Percentiles rank a stretch among this genome's conserved stretches.
These are phyloP conservation scores for Starmera amethionina DNA, from an alignment of 805 yeast species.

Conservation along the genomic window DNA sequence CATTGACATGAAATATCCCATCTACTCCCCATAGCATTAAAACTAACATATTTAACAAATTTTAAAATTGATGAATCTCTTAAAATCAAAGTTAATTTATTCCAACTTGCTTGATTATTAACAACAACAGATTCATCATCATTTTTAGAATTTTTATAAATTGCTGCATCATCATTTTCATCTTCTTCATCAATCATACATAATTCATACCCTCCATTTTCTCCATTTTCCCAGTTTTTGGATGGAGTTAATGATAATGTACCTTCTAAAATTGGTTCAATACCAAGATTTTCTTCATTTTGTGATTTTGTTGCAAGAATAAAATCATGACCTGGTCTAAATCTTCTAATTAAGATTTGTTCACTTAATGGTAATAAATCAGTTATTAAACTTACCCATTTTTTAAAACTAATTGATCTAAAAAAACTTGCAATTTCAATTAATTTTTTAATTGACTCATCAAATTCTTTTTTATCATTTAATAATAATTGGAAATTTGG, in stretches of 20 bases:
- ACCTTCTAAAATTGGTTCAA: slow-evolving; percentile 55
- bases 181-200: slow-evolving; percentile 57
- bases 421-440: slow-evolving; percentile 49
- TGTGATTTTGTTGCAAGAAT: slow-evolving; percentile 70
- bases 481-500: slow-evolving; percentile 41
- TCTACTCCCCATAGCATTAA: slow-evolving; percentile 79
- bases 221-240: slow-evolving; percentile 80
- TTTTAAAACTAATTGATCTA: slow-evolving; percentile 50
- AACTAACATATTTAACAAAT: slow-evolving; percentile 86
- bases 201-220: slow-evolving; percentile 88
- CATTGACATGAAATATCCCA: slow-evolving; percentile 86
- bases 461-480: slow-evolving; percentile 5
- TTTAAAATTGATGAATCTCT: slow-evolving; percentile 83
- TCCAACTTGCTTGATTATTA: slow-evolving; percentile 79
- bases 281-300: slow-evolving; percentile 22
- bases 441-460: slow-evolving; percentile 30
- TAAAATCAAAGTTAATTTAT: slow-evolving; percentile 62
- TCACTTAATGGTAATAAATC: slow-evolving; percentile 52
- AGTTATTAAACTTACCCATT: slow-evolving; percentile 61
- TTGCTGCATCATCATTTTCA: slow-evolving; percentile 71
- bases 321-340: slow-evolving; percentile 92
- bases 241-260: slow-evolving; percentile 77
- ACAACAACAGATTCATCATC: slow-evolving; percentile 70
- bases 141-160: slow-evolving; percentile 47
- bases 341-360: slow-evolving; percentile 68